These are phyloP conservation scores for Whalleya microplaca DNA, from an alignment of 2,329 filamentous ascomycete genomes.

Conservation along the genomic window DNA sequence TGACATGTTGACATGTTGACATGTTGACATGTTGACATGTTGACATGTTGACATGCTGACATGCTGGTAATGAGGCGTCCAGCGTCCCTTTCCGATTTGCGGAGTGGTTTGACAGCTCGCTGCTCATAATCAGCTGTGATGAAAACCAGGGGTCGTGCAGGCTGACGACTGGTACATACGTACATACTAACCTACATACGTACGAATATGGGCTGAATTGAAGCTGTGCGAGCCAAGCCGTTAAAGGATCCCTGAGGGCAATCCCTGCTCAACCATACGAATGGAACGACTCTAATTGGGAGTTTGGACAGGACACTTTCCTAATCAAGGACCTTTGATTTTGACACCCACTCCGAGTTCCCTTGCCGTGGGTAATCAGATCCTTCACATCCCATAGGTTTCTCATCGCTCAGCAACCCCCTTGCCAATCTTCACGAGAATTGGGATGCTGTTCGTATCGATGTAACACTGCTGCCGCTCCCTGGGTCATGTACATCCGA, in stretches of 20 bases:
- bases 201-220: not conserved
- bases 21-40: no score
- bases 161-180: no score
- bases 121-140: not conserved
- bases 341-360: slow-evolving; percentile 23
- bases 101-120: not conserved
- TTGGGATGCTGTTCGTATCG: not conserved
- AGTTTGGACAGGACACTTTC: slow-evolving; percentile 6
- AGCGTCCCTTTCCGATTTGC: not conserved
- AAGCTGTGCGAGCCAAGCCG: not conserved
- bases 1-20: no score
- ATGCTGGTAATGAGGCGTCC: not conserved
- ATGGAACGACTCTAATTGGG: not conserved
- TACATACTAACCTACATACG: no score
- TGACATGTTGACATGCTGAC: no score
- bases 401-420: not conserved
- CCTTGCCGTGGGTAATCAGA: slow-evolving; percentile 18
- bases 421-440: not conserved
- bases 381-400: slow-evolving; percentile 8
- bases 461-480: not conserved
- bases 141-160: no score
- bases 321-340: slow-evolving; percentile 12
- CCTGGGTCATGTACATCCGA: no score
- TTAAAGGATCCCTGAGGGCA: not conserved
- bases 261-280: not conserved